Evolutionary conservation across 2,329 filamentous ascomycete genomes (phyloP).

Genomic region (Cadophora sp.): DNA sequence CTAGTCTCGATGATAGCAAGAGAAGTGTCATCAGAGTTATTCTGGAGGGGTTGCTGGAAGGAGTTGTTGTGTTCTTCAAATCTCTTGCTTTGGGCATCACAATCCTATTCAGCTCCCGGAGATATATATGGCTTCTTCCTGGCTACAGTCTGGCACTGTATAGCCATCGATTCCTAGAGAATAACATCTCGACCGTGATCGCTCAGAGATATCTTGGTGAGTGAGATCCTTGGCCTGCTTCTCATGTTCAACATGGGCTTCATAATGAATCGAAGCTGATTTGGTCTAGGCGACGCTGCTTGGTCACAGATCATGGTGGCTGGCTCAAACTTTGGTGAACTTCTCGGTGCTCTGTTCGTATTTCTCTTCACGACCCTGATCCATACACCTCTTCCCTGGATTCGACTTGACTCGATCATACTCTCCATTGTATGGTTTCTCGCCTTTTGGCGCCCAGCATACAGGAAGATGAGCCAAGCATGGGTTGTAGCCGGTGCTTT

Average conservation of each 20-base stretch:
- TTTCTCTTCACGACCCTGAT: conserved; percentile 7
- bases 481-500: neutral
- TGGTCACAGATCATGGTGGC: conserved; percentile 17
- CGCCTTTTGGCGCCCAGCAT: neutral
- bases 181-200: conserved; percentile 3
- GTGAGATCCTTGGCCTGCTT: neutral
- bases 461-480: neutral
- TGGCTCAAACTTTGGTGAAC: conserved; percentile 13
- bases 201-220: conserved; percentile 17
- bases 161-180: conserved; percentile 13
- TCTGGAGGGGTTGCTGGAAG: neutral
- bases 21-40: neutral
- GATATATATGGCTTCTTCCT: conserved; percentile 10
- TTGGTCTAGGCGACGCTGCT: conserved; percentile 1
- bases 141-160: conserved; percentile 16
- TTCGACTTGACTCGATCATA: conserved; percentile 8
- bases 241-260: neutral
- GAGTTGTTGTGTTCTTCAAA: conserved; percentile 11
- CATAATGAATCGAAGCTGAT: neutral
- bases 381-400: conserved; percentile 9
- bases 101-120: conserved; percentile 9
- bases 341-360: conserved; percentile 8
- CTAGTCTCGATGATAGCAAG: neutral
- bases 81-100: conserved; percentile 1
- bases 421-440: conserved; percentile 13